Conservation (phyloP, 768 basidiomycete species). For the Rhizopogon roseolus region DNA sequence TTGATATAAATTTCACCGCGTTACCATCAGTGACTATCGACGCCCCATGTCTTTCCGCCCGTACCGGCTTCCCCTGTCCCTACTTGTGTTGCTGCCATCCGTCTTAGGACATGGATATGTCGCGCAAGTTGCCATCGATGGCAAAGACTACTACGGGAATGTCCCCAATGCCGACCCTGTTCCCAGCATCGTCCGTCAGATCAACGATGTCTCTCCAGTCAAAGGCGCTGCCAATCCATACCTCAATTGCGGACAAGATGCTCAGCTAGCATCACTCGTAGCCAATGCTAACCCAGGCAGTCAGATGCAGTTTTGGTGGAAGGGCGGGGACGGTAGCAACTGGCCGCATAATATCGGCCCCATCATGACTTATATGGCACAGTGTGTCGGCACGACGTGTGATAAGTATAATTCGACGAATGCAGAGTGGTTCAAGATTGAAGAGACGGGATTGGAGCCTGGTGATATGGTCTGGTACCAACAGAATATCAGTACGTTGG, state of each 20-base stretch:
- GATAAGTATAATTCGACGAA: constrained; percentile 51
- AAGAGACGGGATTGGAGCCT: constrained; percentile 41
- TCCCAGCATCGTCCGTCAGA: constrained; percentile 40
- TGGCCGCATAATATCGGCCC: constrained; percentile 64
- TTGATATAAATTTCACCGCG: not conserved
- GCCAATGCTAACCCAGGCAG: constrained; percentile 59
- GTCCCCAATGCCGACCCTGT: constrained; percentile 33
- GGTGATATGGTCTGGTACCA: constrained; percentile 45
- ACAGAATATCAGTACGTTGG: constrained; percentile 43
- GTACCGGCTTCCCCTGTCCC: not conserved
- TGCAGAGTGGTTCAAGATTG: constrained; percentile 75
- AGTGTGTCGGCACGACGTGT: constrained; percentile 54
- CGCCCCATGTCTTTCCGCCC: not conserved
- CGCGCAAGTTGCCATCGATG: constrained; percentile 37
- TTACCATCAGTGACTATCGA: not conserved
- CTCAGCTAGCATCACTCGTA: constrained; percentile 43
- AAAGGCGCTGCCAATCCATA: constrained; percentile 54
- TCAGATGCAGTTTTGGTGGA: constrained; percentile 51
- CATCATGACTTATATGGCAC: constrained; percentile 70
- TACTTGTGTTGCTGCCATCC: constrained; percentile 8
- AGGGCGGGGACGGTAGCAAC: constrained; percentile 35
- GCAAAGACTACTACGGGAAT: constrained; percentile 39
- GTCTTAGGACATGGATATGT: constrained; percentile 40
- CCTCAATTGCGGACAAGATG: constrained; percentile 57
- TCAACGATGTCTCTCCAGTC: constrained; percentile 39